Base-by-base conservation (phyloP, 768 basidiomycete genomes). In the Termitomyces sp. region DNA sequence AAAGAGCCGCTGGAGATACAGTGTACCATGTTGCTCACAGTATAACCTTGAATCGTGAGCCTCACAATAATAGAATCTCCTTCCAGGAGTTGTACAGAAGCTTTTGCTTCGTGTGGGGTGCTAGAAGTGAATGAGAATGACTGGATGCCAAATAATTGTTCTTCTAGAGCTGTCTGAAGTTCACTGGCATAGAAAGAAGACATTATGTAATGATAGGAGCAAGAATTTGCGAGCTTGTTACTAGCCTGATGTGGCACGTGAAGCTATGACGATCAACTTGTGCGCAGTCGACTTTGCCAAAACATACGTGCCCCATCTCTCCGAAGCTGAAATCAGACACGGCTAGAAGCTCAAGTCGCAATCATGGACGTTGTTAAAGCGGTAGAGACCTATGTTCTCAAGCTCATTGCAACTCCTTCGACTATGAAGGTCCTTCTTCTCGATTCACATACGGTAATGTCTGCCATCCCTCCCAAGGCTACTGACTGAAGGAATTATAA, bases 391-490 rank as follows among this genome's bases (percentile, higher is more conserved):
- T 99, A 98, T 77, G 81, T 98, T 68, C 82, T 84, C 60, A 96
- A 90, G 77, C 78, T 97, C 78, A 82, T 97, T 58, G 86, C 89
- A 22, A 84, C 85, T 52, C 92, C 93, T 53, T 78, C 82, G 4
- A 83, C 92, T 5, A 98, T 98, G 92, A 98, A 98, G 74, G 94
- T 98, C 22, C 80, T 99, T 46, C 81, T 99, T 24, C 83, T 99
- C 28, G 97, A 99, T 70, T 80, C 86, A 8, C 94, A 98, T 72
- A 99, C 97, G 24, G 95, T 97, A 66, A 53, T 35, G 86, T 67
- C 33, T 49, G 53, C 18, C 24, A n/a, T 49, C 24, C 6, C 32
- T 12, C 18, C 24, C 45, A 38, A 22, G 18, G 28, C 6, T 36
- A 42, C 43, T 54, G 46, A 38, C 46, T 44, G 57, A 63, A 20